Conservation (phyloP, 208 protist species). For the Trypanosoma cruzi region DNA sequence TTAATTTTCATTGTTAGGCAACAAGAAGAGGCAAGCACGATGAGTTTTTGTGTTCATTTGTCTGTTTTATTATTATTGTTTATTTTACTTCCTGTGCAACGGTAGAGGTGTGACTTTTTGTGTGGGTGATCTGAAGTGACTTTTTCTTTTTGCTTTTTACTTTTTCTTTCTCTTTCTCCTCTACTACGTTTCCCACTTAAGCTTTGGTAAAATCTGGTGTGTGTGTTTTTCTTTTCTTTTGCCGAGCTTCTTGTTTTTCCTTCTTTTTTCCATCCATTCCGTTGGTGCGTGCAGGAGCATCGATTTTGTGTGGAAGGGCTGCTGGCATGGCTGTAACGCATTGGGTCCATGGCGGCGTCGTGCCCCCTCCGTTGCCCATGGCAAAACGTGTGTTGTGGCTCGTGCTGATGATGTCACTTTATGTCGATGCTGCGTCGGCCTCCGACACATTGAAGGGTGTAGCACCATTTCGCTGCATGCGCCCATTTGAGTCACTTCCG, state of each 20-base stretch:
- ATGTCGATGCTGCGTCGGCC: neutral
- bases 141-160: neutral
- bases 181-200: neutral
- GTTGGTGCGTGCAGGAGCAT: neutral
- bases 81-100: neutral
- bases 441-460: neutral
- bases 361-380: neutral
- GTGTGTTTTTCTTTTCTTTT: neutral
- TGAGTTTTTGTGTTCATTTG: no score
- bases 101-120: neutral
- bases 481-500: conserved; percentile 49
- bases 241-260: neutral
- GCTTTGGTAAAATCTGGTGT: neutral
- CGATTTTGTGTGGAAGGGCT: neutral
- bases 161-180: neutral
- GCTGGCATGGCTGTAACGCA: neutral
- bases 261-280: conserved; percentile 8
- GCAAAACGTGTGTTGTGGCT: neutral
- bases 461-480: conserved; percentile 53
- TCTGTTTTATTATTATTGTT: no score
- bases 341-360: neutral
- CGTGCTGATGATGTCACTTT: neutral
- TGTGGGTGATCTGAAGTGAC: neutral
- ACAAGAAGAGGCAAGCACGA: no score
- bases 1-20: no score